A percentile compares a stretch with the other conserved stretches of the same genome.
Evolutionary conservation across 805 yeast genomes (phyloP).

Genomic region (Saturnispora dispora): DNA sequence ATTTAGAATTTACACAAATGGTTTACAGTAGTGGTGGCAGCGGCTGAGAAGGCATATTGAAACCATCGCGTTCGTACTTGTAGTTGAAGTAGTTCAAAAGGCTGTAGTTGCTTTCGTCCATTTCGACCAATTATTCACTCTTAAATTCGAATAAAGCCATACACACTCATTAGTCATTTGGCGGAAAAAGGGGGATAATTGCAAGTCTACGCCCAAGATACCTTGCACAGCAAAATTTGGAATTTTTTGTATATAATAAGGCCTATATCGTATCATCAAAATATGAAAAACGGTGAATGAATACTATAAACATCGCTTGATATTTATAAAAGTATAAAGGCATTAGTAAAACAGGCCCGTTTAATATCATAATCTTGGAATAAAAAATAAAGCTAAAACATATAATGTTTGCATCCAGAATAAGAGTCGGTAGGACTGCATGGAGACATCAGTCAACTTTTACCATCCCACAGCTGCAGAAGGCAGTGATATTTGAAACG

Average conservation of each 20-base stretch:
- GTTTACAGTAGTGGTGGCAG: too few species aligned
- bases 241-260: background rate
- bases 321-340: background rate
- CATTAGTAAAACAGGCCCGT: background rate
- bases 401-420: constrained; percentile 17
- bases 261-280: background rate
- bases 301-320: background rate
- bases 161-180: background rate
- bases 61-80: background rate
- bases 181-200: background rate
- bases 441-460: constrained; percentile 23
- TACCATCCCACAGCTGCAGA: constrained; percentile 52
- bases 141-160: background rate
- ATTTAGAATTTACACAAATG: background rate
- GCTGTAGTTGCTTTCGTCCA: background rate
- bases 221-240: background rate
- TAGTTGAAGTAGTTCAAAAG: background rate
- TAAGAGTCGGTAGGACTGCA: constrained; percentile 15
- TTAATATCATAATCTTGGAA: too few species aligned
- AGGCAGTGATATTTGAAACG: constrained; percentile 62
- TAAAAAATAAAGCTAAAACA: background rate
- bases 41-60: too few species aligned
- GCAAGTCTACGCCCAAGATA: background rate
- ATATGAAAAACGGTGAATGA: background rate
- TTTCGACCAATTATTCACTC: background rate